Evolutionary conservation across 352 stramenopile species (phyloP).

Genomic region (Phytophthora crassamura): DNA sequence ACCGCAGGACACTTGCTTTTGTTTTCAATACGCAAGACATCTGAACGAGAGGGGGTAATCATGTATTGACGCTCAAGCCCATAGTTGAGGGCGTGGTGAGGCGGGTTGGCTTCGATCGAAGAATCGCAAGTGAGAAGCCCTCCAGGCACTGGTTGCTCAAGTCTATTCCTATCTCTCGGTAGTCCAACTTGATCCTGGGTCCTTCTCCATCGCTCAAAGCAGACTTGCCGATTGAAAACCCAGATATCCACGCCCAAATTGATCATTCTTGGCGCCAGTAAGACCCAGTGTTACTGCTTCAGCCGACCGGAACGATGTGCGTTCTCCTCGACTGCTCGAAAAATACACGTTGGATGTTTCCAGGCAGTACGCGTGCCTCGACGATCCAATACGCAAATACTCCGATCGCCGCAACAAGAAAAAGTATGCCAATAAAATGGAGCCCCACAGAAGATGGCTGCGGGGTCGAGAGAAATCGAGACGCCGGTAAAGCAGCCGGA

Average conservation of each 20-base stretch:
- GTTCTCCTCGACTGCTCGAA: not conserved
- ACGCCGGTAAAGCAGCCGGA: conserved; percentile 1
- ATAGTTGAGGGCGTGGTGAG: conserved; percentile 3
- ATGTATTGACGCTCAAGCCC: conserved; percentile 1
- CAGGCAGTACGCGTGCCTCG: conserved; percentile 1
- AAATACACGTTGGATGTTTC: not conserved
- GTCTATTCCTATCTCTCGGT: not conserved
- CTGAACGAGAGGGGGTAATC: conserved; percentile 1
- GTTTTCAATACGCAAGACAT: conserved; percentile 7
- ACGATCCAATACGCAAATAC: too few species aligned
- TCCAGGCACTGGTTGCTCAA: not conserved
- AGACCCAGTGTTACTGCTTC: conserved; percentile 5
- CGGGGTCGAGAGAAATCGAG: not conserved
- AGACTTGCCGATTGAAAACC: too few species aligned
- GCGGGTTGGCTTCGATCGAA: too few species aligned
- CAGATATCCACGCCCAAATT: conserved; percentile 1
- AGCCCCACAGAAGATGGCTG: not conserved
- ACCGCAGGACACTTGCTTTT: too few species aligned
- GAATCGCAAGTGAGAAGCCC: too few species aligned
- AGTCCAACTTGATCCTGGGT: conserved; percentile 10
- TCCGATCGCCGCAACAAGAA: not conserved
- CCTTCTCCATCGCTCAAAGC: not conserved
- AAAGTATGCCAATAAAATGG: conserved; percentile 2
- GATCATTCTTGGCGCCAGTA: conserved; percentile 7
- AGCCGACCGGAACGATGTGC: not conserved